Base-by-base conservation (phyloP, 345 rosid species). In the Carallia pectinifolia region DNA sequence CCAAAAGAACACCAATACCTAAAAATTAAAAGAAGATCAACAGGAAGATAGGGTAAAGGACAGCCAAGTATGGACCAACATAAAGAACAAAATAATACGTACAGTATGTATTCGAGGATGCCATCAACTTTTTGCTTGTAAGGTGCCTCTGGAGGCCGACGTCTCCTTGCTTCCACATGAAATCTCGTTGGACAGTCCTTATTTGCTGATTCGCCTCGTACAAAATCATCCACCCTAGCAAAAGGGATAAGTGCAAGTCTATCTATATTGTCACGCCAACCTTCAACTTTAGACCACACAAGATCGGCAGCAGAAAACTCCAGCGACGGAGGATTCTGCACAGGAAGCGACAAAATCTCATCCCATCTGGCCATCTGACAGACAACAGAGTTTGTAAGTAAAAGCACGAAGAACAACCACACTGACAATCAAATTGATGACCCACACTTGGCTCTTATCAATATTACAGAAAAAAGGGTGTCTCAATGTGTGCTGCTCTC, bases 1-100 rank as follows among this genome's bases (percentile, higher is more conserved):
- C 97, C 99, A 83, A 90, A 94, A 23, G 98, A 94, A 81, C 97
- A 94, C 99, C 97, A 94, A 78, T 94, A 94, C 89, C 97, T 94
- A 81, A 65, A 74, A 66, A 71, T 67, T 73, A 16, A 75, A 77
- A 53, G 34, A 56, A 29, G 38, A 72, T 23, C 58, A 75, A 17
- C 72, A 30, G 71, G 68, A 39, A 61, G 2, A 36, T 2, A 47
- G 16, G n/a, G 67, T 27, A 27, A 48, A 44, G 19, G 4, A 68
- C 31, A 31, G 50, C 55, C 4, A 12, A 29, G 36, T 66, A 66
- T 50, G 53, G 69, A 61, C 29, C 23, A 36, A 62, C 54, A 71
- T 38, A 77, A 62, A 62, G 61, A 40, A 59, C 9, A 71, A 64
- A 58, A 63, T 48, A 53, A 53, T 74, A 84, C 97, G 83, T 92